phyloP scores from a whole-genome alignment of 306 rosid genomes.

The Glycine soja region DNA sequence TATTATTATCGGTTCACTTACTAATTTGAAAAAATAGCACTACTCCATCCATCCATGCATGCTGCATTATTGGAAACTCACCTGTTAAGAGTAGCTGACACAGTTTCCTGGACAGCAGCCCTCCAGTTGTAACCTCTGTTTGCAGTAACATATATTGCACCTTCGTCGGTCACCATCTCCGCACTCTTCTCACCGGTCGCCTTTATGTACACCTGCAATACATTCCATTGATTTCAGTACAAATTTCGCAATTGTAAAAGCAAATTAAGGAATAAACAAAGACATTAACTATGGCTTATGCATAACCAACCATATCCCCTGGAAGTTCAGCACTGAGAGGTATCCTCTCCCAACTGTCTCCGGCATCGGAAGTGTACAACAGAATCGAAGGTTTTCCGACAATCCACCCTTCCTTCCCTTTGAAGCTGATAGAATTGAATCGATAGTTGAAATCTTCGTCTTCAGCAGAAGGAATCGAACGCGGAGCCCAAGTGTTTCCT shows the following conservation, averaged over 20 bases:
- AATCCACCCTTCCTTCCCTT: constrained; percentile 96
- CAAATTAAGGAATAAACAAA: neutral
- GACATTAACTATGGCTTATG: neutral
- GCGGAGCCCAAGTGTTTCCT: constrained; percentile 84
- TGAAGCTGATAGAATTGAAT: constrained; percentile 88
- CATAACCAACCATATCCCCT: constrained; percentile 77
- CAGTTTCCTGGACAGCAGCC: constrained; percentile 98
- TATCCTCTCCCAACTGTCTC: constrained; percentile 90
- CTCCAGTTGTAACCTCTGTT: constrained; percentile 95
- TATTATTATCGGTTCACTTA: neutral
- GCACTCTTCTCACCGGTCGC: constrained; percentile 95
- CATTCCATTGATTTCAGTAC: neutral
- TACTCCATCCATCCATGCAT: neutral
- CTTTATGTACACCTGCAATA: constrained; percentile 83
- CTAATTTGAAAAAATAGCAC: constrained; percentile 11
- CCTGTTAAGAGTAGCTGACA: constrained; percentile 99
- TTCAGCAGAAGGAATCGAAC: constrained; percentile 94
- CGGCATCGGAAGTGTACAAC: constrained; percentile 85
- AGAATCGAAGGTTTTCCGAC: constrained; percentile 94
- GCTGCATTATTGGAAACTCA: constrained; percentile 46
- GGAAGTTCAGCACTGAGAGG: constrained; percentile 93
- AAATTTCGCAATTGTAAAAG: neutral
- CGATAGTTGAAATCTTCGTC: constrained; percentile 97
- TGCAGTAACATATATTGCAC: constrained; percentile 90
- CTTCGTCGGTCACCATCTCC: constrained; percentile 98